Evolutionary conservation across 2,329 filamentous ascomycete species (phyloP).

Genomic region (Lachnellula subtilissima): DNA sequence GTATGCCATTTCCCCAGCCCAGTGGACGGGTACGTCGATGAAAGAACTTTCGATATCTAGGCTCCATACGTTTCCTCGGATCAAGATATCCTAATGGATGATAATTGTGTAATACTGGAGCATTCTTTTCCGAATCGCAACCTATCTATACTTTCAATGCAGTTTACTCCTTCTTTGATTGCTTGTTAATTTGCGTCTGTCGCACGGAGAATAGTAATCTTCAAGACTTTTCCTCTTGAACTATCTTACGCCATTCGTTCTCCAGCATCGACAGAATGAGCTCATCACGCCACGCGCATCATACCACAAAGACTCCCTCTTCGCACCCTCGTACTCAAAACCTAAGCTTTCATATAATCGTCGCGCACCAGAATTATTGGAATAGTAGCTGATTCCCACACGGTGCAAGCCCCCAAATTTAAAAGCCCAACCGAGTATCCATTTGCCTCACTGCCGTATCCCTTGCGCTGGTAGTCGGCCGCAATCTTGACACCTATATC

Average conservation of each 20-base stretch:
- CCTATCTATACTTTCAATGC: no score
- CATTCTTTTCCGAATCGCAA: no score
- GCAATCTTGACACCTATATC: conserved; percentile 34
- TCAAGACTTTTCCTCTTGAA: background rate
- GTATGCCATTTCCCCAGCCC: background rate
- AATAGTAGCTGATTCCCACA: conserved; percentile 31
- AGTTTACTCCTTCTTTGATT: no score
- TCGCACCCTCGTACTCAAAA: conserved; percentile 33
- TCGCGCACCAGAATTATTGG: conserved; percentile 32
- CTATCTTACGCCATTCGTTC: conserved; percentile 28
- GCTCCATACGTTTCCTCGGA: no score
- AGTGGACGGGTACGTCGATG: background rate
- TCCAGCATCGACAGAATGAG: conserved; percentile 34
- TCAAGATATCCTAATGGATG: no score
- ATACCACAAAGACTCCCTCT: conserved; percentile 33
- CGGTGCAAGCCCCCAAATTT: conserved; percentile 34
- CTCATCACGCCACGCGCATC: conserved; percentile 34
- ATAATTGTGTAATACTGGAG: no score
- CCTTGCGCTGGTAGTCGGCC: conserved; percentile 28
- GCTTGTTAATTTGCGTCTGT: no score
- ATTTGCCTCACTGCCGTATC: conserved; percentile 36
- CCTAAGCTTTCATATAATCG: conserved; percentile 34
- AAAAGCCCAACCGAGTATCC: conserved; percentile 34
- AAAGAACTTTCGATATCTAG: no score
- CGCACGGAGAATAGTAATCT: background rate